Evolutionary conservation across 2,329 filamentous ascomycete genomes (phyloP).

Genomic region (Aspergillus phoenicis): DNA sequence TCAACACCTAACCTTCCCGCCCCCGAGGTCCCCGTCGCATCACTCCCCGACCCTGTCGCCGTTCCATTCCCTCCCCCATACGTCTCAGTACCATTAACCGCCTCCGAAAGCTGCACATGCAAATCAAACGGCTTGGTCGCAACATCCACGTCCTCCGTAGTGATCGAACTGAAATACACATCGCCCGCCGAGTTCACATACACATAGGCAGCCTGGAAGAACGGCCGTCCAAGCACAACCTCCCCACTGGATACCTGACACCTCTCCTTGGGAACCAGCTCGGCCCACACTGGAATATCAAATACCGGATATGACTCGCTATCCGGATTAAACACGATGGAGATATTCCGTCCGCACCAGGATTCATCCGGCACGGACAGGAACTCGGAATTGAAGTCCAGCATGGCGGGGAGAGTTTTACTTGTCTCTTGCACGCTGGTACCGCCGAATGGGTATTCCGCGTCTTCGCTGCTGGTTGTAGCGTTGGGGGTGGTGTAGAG

Average conservation of each 20-base stretch:
- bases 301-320: neutral
- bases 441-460: neutral
- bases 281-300: neutral
- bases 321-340: neutral
- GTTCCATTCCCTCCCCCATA: neutral
- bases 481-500: neutral
- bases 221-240: constrained; percentile 4
- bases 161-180: constrained; percentile 3
- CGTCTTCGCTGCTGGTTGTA: neutral
- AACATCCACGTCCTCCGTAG: neutral
- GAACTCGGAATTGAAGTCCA: neutral
- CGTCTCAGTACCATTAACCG: neutral
- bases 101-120: neutral
- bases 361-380: neutral
- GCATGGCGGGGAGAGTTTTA: neutral
- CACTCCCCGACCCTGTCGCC: neutral
- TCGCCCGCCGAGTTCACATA: neutral
- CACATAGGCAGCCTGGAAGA: constrained; percentile 12
- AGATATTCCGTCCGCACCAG: neutral
- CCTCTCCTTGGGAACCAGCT: neutral
- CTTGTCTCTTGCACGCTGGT: neutral
- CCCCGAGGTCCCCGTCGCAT: neutral
- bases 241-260: neutral
- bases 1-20: neutral
- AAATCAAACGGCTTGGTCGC: constrained; percentile 1